phyloP scores from a whole-genome alignment of 2,329 filamentous ascomycete species.

The Cryphonectria japonica region DNA sequence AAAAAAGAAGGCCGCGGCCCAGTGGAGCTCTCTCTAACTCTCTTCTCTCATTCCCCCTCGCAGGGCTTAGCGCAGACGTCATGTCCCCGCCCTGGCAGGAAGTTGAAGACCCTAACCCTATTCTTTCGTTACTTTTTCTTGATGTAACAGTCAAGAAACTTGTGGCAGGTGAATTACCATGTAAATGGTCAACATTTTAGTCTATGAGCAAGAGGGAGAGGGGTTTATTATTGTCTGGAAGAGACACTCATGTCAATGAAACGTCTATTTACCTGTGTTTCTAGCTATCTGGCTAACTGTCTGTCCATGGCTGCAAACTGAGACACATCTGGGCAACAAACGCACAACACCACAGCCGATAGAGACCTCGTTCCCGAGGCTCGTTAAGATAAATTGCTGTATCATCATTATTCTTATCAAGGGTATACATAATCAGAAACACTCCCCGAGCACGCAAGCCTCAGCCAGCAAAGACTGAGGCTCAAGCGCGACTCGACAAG shows the following conservation, averaged over 20 bases:
- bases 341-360: neutral
- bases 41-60: neutral
- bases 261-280: neutral
- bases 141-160: neutral
- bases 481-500: neutral
- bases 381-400: conserved; percentile 8
- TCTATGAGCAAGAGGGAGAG: neutral
- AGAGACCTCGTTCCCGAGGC: neutral
- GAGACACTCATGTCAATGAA: neutral
- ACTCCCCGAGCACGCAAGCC: neutral
- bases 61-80: conserved; percentile 12
- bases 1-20: conserved; percentile 10
- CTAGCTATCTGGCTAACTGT: neutral
- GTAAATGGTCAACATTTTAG: neutral
- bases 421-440: neutral
- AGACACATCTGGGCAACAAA: neutral
- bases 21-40: neutral
- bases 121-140: neutral
- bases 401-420: conserved; percentile 11
- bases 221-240: neutral
- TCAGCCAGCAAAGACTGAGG: neutral
- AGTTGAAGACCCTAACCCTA: neutral
- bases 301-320: neutral
- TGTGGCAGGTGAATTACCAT: neutral
- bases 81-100: neutral